Evolutionary conservation across 208 protist species (phyloP), one percentile per base, ranked within the genome.

Genomic region (Acanthamoeba triangularis): DNA sequence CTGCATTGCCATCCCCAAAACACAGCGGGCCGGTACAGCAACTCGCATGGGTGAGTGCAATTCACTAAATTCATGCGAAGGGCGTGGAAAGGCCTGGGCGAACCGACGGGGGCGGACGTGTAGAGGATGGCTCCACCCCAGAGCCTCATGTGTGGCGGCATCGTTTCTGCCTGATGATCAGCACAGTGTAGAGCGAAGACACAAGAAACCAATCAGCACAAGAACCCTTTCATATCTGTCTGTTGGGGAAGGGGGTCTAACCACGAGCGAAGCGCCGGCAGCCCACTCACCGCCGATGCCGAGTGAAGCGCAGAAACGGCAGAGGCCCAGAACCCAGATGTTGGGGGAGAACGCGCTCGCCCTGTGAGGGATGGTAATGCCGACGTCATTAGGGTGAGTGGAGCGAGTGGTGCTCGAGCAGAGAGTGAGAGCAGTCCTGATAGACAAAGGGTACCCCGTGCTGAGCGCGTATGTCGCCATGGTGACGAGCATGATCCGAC

Each of bases 41-140:
- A 20, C 59, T 8, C 1, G 3, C 25, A n/a, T n/a, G 59, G 6
- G 16, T 65, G 59, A 54, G 30, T 25, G 0, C n/a, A n/a, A n/a
- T n/a, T n/a, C 28, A 67, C 10, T 25, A 4, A 67, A 25, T 4
- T 30, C 18, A 67, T 2, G 18, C 18, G 61, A 67, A 25, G 61
- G 28, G 61, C 56, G 35, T 5, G 35, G 3, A 44, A 7, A 37
- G 8, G 8, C 1, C 3, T 0, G 28, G 28, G 56, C 33, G 49
- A 23, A 93, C 87, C 87, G 5, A 74, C 87, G 14, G 87, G 87
- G 3, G 87, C 87, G 10, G 87, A 93, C 6, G 87, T 93, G 65
- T 93, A 93, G 35, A 93, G 65, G 18, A 93, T 76, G 41, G 87
- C 87, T 30, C 87, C 87, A 7, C 87, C 87, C 87, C 87, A 93